These are phyloP conservation scores for Corniculantispora saksenae DNA, from an alignment of 2,329 filamentous ascomycete genomes.

Conservation along the genomic window DNA sequence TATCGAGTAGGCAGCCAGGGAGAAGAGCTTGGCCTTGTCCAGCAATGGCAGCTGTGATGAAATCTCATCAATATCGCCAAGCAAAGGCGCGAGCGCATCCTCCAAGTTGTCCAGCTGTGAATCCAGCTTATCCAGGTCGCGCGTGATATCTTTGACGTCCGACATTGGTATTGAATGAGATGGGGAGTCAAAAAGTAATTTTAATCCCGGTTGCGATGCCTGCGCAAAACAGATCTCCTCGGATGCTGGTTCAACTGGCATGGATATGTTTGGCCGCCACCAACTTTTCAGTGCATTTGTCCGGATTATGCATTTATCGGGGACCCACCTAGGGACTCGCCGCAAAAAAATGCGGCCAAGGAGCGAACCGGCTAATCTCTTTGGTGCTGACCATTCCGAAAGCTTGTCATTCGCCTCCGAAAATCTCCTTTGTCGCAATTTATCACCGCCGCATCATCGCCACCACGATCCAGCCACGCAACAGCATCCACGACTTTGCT, in stretches of 20 bases:
- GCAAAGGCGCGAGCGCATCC: slow-evolving; percentile 70
- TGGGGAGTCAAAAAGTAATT: neutral
- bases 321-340: neutral
- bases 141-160: slow-evolving; percentile 57
- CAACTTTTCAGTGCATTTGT: slow-evolving; percentile 12
- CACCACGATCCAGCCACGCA: neutral
- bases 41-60: slow-evolving; percentile 84
- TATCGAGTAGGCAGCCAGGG: slow-evolving; percentile 84
- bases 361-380: neutral
- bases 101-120: slow-evolving; percentile 79
- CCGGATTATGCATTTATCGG: slow-evolving; percentile 18
- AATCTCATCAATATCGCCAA: slow-evolving; percentile 65
- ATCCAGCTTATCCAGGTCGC: slow-evolving; percentile 73
- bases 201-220: neutral
- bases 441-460: neutral
- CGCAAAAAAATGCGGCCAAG: slow-evolving; percentile 1
- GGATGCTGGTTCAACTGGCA: neutral
- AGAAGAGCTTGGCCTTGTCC: slow-evolving; percentile 91
- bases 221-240: neutral
- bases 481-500: neutral
- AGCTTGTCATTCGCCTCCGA: slow-evolving; percentile 12
- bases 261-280: neutral
- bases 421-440: neutral
- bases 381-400: slow-evolving; percentile 15
- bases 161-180: slow-evolving; percentile 33